Evolutionary conservation across 2,329 filamentous ascomycete genomes (phyloP), one percentile per base, ranked within the genome.

Genomic region (Tolypocladium inflatum): DNA sequence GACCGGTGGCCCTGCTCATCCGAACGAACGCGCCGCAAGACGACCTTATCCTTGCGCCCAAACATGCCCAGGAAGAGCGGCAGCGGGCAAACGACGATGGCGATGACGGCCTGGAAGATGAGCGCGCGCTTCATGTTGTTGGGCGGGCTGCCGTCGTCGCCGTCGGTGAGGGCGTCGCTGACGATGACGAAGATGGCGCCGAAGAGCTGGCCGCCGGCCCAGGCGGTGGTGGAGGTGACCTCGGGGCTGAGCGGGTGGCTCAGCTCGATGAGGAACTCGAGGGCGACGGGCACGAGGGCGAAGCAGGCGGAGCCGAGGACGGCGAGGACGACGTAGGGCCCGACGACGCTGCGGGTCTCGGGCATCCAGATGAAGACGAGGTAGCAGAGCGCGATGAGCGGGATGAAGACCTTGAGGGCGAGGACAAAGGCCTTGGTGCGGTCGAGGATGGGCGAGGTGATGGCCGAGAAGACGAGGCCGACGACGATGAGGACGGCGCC

Each of bases 401-500:
- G 92, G 4, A 94, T 83, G 57, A 90, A 78, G 35, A 87, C 63
- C 67, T 90, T 90, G 71, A 95, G 85, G 30, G 86, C 83, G 4
- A 82, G 70, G 0, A 96, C 76, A 68, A 92, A 96, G 33, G 82
- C 78, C 72, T 97, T 95, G 58, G 86, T 92, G 56, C 87, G 84
- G 75, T 97, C 94, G 62, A 96, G 83, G 63, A 97, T 79, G 0
- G 93, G 93, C 0, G 87, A 90, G 0, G 85, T 80, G 61, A 96
- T 78, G 17, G 91, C 94, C 0, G 91, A 82, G 5, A 82, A 73
- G 51, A 95, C 79, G 1, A 99, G 84, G 10, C 94, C 94, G 56
- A 94, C 89, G 53, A 96, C 80, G 69, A 97, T 97, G 39, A 97
- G 81, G 10, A 97, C 73, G 0, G 89, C 94, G 62, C 94, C 94